These are phyloP conservation scores for Fraxinus baroniana DNA, from an alignment of 305 asterid genomes.

Conservation along the genomic window DNA sequence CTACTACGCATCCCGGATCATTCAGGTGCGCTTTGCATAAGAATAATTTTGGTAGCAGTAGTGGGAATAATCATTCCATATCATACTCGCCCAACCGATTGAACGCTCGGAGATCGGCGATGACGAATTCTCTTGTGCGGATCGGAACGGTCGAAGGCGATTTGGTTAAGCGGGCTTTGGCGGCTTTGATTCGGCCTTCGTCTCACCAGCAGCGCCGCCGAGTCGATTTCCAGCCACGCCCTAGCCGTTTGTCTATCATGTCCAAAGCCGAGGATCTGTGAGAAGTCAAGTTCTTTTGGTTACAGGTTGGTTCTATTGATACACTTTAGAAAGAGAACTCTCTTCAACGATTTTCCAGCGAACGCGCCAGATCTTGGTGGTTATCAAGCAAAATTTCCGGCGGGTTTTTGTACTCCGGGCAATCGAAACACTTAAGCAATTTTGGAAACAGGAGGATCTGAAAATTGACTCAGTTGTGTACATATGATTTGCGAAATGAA, in stretches of 20 bases:
- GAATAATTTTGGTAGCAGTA: conserved; percentile 28
- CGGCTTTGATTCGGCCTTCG: conserved; percentile 90
- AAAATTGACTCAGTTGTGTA: conserved; percentile 59
- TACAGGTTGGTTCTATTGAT: conserved; percentile 45
- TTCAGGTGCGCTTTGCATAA: conserved; percentile 79
- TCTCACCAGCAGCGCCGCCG: conserved; percentile 89
- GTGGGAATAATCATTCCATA: conserved; percentile 31
- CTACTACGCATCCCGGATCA: conserved; percentile 83
- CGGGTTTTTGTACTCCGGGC: conserved; percentile 40
- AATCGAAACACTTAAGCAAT: conserved; percentile 40
- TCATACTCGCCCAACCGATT: conserved; percentile 62
- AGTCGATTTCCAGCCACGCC: conserved; percentile 53
- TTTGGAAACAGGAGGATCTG: conserved; percentile 43
- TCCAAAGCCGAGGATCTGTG: conserved; percentile 41
- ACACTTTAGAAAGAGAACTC: conserved; percentile 5
- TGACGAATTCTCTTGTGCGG: conserved; percentile 95
- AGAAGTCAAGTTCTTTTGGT: neutral
- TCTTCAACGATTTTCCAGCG: conserved; percentile 11
- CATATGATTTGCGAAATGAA: conserved; percentile 48
- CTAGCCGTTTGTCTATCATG: conserved; percentile 79
- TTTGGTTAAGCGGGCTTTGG: conserved; percentile 73
- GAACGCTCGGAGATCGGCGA: conserved; percentile 92
- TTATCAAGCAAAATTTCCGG: conserved; percentile 23
- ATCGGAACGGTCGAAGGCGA: conserved; percentile 95
- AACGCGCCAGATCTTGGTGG: conserved; percentile 13